A percentile compares a stretch with the other conserved stretches of the same genome.
phyloP scores from a whole-genome alignment of 441 rosid genomes.

The Geranium incanum region DNA sequence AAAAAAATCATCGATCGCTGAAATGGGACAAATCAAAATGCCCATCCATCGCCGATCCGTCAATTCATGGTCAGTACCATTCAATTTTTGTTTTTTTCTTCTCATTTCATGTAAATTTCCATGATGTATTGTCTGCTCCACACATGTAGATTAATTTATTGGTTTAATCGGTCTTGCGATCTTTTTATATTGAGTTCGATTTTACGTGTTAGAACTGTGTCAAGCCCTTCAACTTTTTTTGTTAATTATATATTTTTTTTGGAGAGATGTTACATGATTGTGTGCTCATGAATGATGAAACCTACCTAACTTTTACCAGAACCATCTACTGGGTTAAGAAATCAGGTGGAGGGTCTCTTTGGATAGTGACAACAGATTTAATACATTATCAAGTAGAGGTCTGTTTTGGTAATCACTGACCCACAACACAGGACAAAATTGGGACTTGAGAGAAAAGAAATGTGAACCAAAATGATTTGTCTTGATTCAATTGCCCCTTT shows the following conservation, averaged over 20 bases:
- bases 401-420: background rate
- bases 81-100: background rate
- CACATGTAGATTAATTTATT: background rate
- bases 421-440: background rate
- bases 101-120: background rate
- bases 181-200: background rate
- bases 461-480: background rate
- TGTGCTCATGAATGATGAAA: conserved; percentile 2
- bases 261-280: background rate
- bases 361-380: background rate
- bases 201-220: too few relatives aligned
- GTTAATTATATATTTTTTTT: background rate
- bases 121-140: background rate
- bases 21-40: too few relatives aligned
- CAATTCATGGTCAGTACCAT: background rate
- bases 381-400: background rate
- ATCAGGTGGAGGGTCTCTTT: background rate
- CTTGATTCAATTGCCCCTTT: background rate
- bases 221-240: too few relatives aligned
- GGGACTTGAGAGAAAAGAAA: background rate
- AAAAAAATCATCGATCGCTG: too few relatives aligned
- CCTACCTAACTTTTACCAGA: background rate
- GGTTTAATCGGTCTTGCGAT: background rate
- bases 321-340: background rate
- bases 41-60: background rate